Percentiles rank a stretch among this genome's conserved stretches.
Conservation (phyloP, 495 filamentous ascomycete species). For the Xylaria palmicola region DNA sequence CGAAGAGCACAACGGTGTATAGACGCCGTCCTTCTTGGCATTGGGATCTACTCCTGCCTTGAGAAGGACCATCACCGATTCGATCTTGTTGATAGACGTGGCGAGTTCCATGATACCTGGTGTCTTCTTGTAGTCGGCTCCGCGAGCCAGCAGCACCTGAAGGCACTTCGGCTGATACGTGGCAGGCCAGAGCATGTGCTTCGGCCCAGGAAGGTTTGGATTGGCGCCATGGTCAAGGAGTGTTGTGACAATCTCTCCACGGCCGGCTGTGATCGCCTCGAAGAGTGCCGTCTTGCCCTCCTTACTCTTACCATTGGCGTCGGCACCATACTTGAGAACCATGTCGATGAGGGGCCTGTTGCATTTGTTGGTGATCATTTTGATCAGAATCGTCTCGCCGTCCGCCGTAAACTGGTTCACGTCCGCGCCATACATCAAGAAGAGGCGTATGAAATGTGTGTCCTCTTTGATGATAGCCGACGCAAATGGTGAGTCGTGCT, state of each 20-base stretch:
- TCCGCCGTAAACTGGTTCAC: constrained; percentile 39
- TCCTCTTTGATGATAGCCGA: constrained; percentile 37
- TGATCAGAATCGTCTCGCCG: constrained; percentile 48
- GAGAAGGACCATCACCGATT: constrained; percentile 51
- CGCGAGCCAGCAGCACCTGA: constrained; percentile 39
- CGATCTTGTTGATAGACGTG: constrained; percentile 45
- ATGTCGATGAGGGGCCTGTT: constrained; percentile 44
- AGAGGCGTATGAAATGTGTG: constrained; percentile 41
- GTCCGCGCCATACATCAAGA: constrained; percentile 51
- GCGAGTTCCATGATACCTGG: constrained; percentile 52
- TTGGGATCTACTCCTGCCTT: constrained; percentile 52
- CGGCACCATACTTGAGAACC: constrained; percentile 47
- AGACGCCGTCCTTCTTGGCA: constrained; percentile 55
- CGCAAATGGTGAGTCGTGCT: constrained; percentile 43
- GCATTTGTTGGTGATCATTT: constrained; percentile 46
- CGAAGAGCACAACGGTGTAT: constrained; percentile 56
- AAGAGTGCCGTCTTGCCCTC: constrained; percentile 51
- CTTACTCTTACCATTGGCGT: constrained; percentile 52
- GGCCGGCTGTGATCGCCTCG: constrained; percentile 41
- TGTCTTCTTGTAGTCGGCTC: constrained; percentile 45
- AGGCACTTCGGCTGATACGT: constrained; percentile 41
- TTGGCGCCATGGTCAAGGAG: constrained; percentile 51
- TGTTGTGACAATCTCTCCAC: constrained; percentile 43
- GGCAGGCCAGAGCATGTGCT: constrained; percentile 50
- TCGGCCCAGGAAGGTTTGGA: constrained; percentile 50